Percentiles rank a stretch among this genome's conserved stretches.
Conservation (phyloP, 768 basidiomycete genomes). For the Termitomyces eurrhizus region DNA sequence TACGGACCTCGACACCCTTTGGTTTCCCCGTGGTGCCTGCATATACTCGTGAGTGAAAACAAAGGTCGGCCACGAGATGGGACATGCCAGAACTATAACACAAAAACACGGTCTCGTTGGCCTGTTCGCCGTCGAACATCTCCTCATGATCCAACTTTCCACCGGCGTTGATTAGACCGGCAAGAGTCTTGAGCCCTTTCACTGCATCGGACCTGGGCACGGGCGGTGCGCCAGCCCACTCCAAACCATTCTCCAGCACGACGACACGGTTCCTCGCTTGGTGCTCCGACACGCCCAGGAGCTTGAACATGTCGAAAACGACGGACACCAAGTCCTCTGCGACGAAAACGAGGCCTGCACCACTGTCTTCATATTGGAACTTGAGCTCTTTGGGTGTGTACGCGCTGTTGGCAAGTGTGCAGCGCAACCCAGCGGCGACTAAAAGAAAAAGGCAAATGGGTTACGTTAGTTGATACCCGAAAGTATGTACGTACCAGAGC, state of each 20-base stretch:
- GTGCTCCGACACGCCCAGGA: slow-evolving; percentile 38
- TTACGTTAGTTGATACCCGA: neutral
- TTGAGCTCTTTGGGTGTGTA: slow-evolving; percentile 68
- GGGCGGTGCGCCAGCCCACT: slow-evolving; percentile 41
- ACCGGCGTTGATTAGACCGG: slow-evolving; percentile 33
- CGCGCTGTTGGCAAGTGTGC: slow-evolving; percentile 69
- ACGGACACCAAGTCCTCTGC: slow-evolving; percentile 56
- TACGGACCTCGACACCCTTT: slow-evolving; percentile 56
- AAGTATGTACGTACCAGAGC: slow-evolving; percentile 30
- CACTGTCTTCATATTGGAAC: slow-evolving; percentile 68
- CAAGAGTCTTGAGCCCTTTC: slow-evolving; percentile 14
- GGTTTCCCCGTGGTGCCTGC: slow-evolving; percentile 74
- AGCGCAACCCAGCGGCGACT: slow-evolving; percentile 63
- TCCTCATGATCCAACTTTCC: slow-evolving; percentile 51
- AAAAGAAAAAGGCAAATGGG: slow-evolving; percentile 1
- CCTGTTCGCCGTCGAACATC: slow-evolving; percentile 44
- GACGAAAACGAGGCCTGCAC: slow-evolving; percentile 59
- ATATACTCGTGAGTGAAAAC: slow-evolving; percentile 19
- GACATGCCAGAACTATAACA: slow-evolving; percentile 50
- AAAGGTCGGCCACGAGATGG: neutral
- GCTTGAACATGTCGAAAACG: slow-evolving; percentile 54
- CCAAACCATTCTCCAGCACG: slow-evolving; percentile 45
- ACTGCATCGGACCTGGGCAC: slow-evolving; percentile 10
- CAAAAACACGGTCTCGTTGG: slow-evolving; percentile 58
- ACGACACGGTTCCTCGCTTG: slow-evolving; percentile 55